A percentile compares a stretch with the other conserved stretches of the same genome.
These are phyloP conservation scores for Strobilomyces confusus DNA, from an alignment of 768 basidiomycete genomes.

Conservation along the genomic window DNA sequence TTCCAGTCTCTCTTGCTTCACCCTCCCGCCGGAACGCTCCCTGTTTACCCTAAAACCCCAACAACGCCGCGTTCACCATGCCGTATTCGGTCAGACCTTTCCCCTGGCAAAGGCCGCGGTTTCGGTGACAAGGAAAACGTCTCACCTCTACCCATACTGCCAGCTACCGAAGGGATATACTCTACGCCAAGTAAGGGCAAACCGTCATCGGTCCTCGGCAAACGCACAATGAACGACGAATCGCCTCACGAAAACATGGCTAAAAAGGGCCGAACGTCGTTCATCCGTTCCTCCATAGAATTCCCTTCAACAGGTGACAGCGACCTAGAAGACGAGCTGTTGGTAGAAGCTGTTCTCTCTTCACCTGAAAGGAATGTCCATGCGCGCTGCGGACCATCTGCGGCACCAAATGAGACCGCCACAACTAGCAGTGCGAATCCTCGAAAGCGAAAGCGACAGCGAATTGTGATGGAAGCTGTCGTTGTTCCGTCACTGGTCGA, in stretches of 20 bases:
- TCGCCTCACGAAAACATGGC: constrained; percentile 23
- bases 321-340: constrained; percentile 31
- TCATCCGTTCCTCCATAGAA: constrained; percentile 31
- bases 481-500: constrained; percentile 40
- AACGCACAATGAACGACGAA: constrained; percentile 42
- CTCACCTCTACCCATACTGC: constrained; percentile 37
- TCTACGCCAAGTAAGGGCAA: constrained; percentile 29
- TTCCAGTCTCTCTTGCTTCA: constrained; percentile 30
- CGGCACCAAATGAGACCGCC: constrained; percentile 1
- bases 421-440: constrained; percentile 3
- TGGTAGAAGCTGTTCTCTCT: constrained; percentile 22
- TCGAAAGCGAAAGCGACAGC: constrained; percentile 43
- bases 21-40: constrained; percentile 24
- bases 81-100: constrained; percentile 20
- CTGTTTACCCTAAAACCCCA: constrained; percentile 26
- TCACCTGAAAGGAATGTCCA: constrained; percentile 17
- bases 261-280: constrained; percentile 28
- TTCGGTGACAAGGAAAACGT: constrained; percentile 58
- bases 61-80: constrained; percentile 31
- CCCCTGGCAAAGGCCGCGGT: constrained; percentile 38
- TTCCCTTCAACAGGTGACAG: constrained; percentile 24
- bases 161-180: constrained; percentile 46
- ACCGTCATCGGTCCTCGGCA: constrained; percentile 34
- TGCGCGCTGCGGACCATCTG: background rate
- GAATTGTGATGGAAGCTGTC: constrained; percentile 50